Base-by-base conservation (phyloP, 495 filamentous ascomycete genomes). In the Aspergillus conjunctus region DNA sequence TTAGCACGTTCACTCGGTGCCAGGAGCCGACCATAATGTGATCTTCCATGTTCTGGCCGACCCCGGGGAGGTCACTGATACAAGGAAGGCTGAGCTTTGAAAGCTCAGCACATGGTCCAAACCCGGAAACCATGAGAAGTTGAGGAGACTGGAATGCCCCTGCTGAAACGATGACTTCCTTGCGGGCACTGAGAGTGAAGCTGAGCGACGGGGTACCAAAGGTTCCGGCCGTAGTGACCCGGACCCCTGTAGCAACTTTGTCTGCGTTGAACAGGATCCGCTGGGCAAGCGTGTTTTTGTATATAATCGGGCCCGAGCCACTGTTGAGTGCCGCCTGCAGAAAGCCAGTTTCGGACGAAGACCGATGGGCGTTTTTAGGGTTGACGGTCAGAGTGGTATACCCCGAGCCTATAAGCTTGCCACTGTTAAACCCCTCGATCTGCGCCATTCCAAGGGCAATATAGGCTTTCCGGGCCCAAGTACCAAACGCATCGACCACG, bases 141-240 rank as follows among this genome's bases (percentile, higher is more conserved):
- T 82, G 79, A 1, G 82, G 80, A 21, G 77, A 76, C 9, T 76
- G 70, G 52, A 84, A 72, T 7, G 60, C 74, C 8, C 83, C 83
- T 3, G 82, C 80, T 6, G 82, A 80, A 1, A 87, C 22, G 41
- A 88, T 83, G 51, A 88, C 79, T 66, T 87, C 84, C 53, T 79
- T 77, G 3, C 58, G 68, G 8, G 83, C 82, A 3, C 49, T 60
- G 2, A 83, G 64, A 4, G 65, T 77, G 69, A 74, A 81, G 12
- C 71, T 54, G 14, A 74, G 21, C 0, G 68, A 67, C 4, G 54
- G 55, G 2, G 77, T 78, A 9, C 72, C 58, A n/a, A 68, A 68
- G 4, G 55, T 58, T 6, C 61, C 67, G 6, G 45, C 58, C 1
- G 63, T 66, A 4, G 58, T 44, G 14, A 85, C 81, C 8, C 55